Evolutionary conservation across 2,329 filamentous ascomycete species (phyloP).

Genomic region (Ascochyta pisi): DNA sequence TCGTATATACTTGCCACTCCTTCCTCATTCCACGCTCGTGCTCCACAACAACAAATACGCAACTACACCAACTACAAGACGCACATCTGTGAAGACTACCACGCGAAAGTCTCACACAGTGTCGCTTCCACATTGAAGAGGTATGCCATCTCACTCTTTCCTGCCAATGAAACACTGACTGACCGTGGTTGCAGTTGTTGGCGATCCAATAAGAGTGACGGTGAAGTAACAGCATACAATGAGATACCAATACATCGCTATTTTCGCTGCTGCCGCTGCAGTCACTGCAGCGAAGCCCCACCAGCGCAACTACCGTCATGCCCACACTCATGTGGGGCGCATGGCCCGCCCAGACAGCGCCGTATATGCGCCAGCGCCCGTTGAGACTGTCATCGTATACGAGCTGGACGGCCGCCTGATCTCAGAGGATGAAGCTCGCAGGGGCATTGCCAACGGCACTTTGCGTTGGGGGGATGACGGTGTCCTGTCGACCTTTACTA

Average conservation of each 20-base stretch:
- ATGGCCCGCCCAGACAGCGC: conserved; percentile 55
- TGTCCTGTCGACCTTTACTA: conserved; percentile 47
- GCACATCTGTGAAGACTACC: conserved; percentile 2
- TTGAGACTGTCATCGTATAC: conserved; percentile 73
- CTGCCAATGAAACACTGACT: conserved; percentile 12
- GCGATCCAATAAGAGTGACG: conserved; percentile 2
- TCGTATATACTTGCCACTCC: conserved; percentile 30
- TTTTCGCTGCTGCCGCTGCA: conserved; percentile 51
- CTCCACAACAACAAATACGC: conserved; percentile 18
- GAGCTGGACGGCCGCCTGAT: conserved; percentile 71
- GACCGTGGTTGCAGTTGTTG: conserved; percentile 10
- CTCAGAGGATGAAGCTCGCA: conserved; percentile 68
- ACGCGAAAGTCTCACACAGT: conserved; percentile 7
- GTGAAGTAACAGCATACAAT: conserved; percentile 31
- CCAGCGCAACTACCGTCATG: conserved; percentile 64
- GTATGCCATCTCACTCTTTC: conserved; percentile 9
- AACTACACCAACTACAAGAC: conserved; percentile 5
- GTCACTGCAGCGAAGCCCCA: conserved; percentile 65
- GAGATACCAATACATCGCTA: conserved; percentile 47
- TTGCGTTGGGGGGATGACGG: conserved; percentile 69
- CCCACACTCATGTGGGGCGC: conserved; percentile 53
- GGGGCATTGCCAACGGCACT: conserved; percentile 73
- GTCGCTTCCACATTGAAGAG: conserved; percentile 5
- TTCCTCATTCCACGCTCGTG: conserved; percentile 26
- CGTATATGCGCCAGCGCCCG: conserved; percentile 59